Percentiles rank a stretch among this genome's conserved stretches.
These are phyloP conservation scores for Paracorniculantispora psalliotae DNA, from an alignment of 2,329 filamentous ascomycete species.

Conservation along the genomic window DNA sequence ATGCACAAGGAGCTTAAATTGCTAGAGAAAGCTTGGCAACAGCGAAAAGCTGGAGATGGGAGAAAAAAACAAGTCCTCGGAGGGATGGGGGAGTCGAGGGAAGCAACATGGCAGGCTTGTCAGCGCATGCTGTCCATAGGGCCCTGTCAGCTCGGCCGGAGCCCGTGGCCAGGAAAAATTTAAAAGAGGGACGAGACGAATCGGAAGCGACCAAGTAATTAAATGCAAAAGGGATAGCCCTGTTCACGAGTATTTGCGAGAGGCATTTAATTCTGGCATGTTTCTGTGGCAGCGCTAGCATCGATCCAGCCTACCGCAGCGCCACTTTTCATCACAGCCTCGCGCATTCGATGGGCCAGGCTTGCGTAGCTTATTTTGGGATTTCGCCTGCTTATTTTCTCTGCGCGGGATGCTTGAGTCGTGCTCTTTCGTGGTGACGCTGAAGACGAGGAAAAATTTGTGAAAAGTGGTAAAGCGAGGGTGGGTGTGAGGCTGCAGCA, in stretches of 20 bases:
- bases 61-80: neutral
- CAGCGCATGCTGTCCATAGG: neutral
- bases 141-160: neutral
- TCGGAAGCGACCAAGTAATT: slow-evolving; percentile 1
- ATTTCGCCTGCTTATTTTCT: neutral
- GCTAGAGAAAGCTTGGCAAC: slow-evolving; percentile 3
- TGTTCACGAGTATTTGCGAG: neutral
- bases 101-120: slow-evolving; percentile 11
- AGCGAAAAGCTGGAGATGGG: slow-evolving; percentile 6
- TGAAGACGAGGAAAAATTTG: neutral
- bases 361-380: neutral
- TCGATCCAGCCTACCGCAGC: slow-evolving; percentile 6
- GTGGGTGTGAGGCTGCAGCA: neutral
- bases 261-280: slow-evolving; percentile 10
- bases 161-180: slow-evolving; percentile 3
- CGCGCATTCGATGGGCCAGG: neutral
- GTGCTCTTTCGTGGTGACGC: neutral
- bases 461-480: neutral
- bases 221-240: neutral
- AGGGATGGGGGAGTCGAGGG: slow-evolving; percentile 11
- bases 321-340: slow-evolving; percentile 12
- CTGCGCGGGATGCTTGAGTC: neutral
- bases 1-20: slow-evolving; percentile 8
- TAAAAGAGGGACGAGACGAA: slow-evolving; percentile 5
- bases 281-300: neutral